phyloP scores from a whole-genome alignment of 441 rosid species.

The Euphorbia celastroides region DNA sequence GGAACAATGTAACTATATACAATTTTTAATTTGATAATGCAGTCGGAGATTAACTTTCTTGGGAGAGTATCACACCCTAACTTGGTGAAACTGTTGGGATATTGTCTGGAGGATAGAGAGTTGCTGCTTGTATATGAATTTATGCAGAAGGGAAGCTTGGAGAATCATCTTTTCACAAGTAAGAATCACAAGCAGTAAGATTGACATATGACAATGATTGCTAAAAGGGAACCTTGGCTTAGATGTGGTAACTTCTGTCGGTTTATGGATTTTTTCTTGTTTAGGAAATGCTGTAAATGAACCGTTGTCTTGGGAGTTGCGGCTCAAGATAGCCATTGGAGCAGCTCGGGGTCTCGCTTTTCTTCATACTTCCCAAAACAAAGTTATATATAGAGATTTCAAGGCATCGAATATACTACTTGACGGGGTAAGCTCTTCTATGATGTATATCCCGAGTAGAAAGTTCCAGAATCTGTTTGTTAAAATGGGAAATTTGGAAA shows the following conservation, averaged over 20 bases:
- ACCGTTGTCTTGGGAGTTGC: conserved; percentile 60
- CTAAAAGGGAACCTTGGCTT: neutral
- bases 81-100: conserved; percentile 68
- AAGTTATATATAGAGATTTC: conserved; percentile 82
- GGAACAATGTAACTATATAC: neutral
- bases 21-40: conserved; percentile 19
- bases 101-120: conserved; percentile 66
- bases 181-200: conserved; percentile 19
- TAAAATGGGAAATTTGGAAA: neutral
- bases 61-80: conserved; percentile 77
- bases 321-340: conserved; percentile 75
- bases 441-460: neutral
- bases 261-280: conserved; percentile 16
- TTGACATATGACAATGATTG: neutral
- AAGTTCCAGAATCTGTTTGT: neutral
- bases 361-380: conserved; percentile 65
- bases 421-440: conserved; percentile 50
- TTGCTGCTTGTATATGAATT: conserved; percentile 78
- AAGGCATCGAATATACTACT: conserved; percentile 86
- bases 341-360: conserved; percentile 84
- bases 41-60: conserved; percentile 75
- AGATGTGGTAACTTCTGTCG: neutral
- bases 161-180: conserved; percentile 80
- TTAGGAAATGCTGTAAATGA: conserved; percentile 35
- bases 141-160: conserved; percentile 86